Base-by-base conservation (phyloP, 1,139 yeast genomes). In the Suhomyces anneliseae region DNA sequence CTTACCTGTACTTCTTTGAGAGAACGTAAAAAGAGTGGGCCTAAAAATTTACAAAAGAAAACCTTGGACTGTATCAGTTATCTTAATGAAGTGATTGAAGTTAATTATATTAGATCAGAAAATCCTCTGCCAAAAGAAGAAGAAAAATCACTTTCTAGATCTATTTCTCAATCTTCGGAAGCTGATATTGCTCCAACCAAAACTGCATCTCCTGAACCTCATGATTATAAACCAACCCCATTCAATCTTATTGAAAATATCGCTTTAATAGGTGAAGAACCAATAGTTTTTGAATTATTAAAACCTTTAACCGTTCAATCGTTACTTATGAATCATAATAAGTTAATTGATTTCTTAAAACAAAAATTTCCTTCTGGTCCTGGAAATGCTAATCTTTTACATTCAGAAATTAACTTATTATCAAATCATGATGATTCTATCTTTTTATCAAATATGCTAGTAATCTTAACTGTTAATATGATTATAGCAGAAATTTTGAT, bases 21-120 rank as follows among this genome's bases (percentile, higher is more conserved):
- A 44, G 68, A 65, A 49, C 61, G 77, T 32, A 73, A 72, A 57
- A 74, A 74, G 57, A 65, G 73, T 44, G 79, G 79, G 6, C 79
- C 79, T 15, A 74, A 74, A 49, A 69, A 64, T 43, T 54, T 70
- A 44, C 73, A 70, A 43, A 58, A 59, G 11, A 45, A 68, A 48
- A 73, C 77, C 27, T 52, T 73, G 42, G 69, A 70, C 33, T 59
- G 69, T 27, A 73, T 74, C 43, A 66, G 47, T 12, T 45, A 45
- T 40, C 46, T 56, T 37, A 54, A 54, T 29, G 58, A 55, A 29
- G 54, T 55, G 27, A 52, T 55, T 27, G 57, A 51, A 33, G 36
- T 42, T 41, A 47, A 49, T 34, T 40, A 34, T 39, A 40, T 35
- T 19, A 36, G 37, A 10, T 42, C 41, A 34, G 42, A 39, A 14